Percentiles rank a stretch among this genome's conserved stretches.
Evolutionary conservation across 2,329 filamentous ascomycete species (phyloP).

Genomic region (Pseudopithomyces maydicus): DNA sequence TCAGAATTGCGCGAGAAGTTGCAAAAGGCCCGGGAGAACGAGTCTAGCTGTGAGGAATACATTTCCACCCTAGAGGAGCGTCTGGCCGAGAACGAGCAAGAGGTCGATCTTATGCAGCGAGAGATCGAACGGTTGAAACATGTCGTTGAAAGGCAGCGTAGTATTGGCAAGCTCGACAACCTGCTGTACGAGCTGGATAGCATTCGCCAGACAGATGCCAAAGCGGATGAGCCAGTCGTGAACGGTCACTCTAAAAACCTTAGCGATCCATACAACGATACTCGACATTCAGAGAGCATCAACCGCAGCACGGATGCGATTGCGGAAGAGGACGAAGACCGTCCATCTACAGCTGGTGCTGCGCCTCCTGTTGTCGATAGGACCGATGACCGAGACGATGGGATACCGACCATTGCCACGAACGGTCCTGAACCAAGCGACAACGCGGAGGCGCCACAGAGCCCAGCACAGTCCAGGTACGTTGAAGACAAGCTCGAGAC

Average conservation of each 20-base stretch:
- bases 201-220: slow-evolving; percentile 44
- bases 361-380: slow-evolving; percentile 12
- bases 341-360: slow-evolving; percentile 33
- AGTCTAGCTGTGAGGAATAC: slow-evolving; percentile 90
- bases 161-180: slow-evolving; percentile 91
- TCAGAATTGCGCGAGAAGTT: slow-evolving; percentile 91
- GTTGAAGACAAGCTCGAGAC: slow-evolving; percentile 91
- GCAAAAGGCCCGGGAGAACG: slow-evolving; percentile 83
- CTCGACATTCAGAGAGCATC: slow-evolving; percentile 29
- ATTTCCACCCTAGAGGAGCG: slow-evolving; percentile 96
- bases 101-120: slow-evolving; percentile 94
- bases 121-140: slow-evolving; percentile 94
- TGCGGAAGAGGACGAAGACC: slow-evolving; percentile 44
- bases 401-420: slow-evolving; percentile 19
- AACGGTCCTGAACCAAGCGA: slow-evolving; percentile 25
- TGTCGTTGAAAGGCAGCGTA: slow-evolving; percentile 92
- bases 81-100: slow-evolving; percentile 92
- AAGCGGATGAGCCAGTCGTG: slow-evolving; percentile 30
- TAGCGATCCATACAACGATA: slow-evolving; percentile 41
- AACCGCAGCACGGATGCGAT: slow-evolving; percentile 41
- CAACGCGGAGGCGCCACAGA: slow-evolving; percentile 60
- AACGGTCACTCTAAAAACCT: slow-evolving; percentile 43
- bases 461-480: slow-evolving; percentile 79
- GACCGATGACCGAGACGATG: slow-evolving; percentile 16
- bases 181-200: slow-evolving; percentile 88